These are phyloP conservation scores for Solanum hybrid DNA, from an alignment of 305 asterid species.

Conservation along the genomic window DNA sequence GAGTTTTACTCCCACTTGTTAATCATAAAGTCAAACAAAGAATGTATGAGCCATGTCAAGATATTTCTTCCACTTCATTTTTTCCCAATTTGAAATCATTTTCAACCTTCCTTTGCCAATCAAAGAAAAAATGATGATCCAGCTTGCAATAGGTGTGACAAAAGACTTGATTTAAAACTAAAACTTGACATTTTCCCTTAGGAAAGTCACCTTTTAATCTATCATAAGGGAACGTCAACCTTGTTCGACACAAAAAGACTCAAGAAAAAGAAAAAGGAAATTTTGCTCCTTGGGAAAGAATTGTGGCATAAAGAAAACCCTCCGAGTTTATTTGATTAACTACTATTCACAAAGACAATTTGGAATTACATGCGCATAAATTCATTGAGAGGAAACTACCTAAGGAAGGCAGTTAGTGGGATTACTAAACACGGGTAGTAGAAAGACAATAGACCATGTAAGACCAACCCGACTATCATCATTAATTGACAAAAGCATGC, in stretches of 20 bases:
- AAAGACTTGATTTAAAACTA: neutral
- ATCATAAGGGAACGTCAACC: neutral
- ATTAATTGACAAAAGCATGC: neutral
- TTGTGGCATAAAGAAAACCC: neutral
- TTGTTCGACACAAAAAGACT: neutral
- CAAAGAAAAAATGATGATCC: neutral
- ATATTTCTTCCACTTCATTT: neutral
- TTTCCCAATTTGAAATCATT: neutral
- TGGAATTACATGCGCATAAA: neutral
- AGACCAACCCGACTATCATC: neutral
- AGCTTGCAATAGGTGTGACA: neutral
- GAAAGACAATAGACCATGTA: neutral
- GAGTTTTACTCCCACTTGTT: neutral
- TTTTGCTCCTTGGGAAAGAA: neutral
- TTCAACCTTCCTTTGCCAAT: neutral
- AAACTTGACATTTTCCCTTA: neutral
- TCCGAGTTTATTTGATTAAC: neutral
- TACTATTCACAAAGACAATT: neutral
- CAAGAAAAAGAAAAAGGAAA: neutral
- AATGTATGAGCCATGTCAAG: neutral
- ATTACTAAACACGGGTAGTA: neutral
- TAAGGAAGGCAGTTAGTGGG: neutral
- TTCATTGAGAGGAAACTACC: neutral
- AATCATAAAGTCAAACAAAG: neutral
- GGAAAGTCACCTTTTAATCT: neutral